These are phyloP conservation scores for Fusarium subtropicale DNA, from an alignment of 2,329 filamentous ascomycete species.

Conservation along the genomic window DNA sequence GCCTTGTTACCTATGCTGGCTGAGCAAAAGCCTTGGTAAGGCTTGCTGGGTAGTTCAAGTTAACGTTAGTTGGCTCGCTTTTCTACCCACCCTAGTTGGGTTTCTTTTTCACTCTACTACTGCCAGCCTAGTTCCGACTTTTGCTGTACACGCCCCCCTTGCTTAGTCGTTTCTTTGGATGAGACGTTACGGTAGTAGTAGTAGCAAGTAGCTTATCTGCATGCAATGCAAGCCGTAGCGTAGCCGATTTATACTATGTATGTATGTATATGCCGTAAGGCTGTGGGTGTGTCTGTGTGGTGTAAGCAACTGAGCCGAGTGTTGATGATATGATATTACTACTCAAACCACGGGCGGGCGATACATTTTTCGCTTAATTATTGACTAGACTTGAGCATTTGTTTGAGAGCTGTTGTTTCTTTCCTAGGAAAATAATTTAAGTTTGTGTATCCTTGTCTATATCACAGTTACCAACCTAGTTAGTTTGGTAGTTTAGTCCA, in stretches of 20 bases:
- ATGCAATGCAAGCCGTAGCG: conserved; percentile 6
- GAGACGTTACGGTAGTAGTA: conserved; percentile 19
- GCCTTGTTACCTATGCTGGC: conserved; percentile 1
- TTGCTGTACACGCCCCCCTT: conserved; percentile 36
- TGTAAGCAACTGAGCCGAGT: conserved; percentile 1
- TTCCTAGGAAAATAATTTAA: neutral
- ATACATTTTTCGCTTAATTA: neutral
- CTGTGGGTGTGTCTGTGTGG: conserved; percentile 12
- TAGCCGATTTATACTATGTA: conserved; percentile 1
- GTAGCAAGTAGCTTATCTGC: conserved; percentile 20
- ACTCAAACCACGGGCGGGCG: neutral
- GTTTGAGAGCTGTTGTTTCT: neutral
- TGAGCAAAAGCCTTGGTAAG: conserved; percentile 30
- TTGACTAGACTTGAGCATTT: neutral
- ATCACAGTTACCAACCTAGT: neutral
- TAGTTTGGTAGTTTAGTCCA: conserved; percentile 5
- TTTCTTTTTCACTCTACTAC: conserved; percentile 6
- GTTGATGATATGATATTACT: neutral
- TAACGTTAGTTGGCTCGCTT: conserved; percentile 31
- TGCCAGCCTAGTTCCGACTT: conserved; percentile 2
- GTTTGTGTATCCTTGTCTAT: conserved; percentile 23
- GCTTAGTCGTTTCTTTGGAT: conserved; percentile 20
- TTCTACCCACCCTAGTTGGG: conserved; percentile 19
- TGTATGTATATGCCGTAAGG: conserved; percentile 10
- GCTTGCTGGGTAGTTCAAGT: conserved; percentile 12